These are phyloP conservation scores for Ophiosphaerella korrae DNA, from an alignment of 2,329 filamentous ascomycete genomes.

Conservation along the genomic window DNA sequence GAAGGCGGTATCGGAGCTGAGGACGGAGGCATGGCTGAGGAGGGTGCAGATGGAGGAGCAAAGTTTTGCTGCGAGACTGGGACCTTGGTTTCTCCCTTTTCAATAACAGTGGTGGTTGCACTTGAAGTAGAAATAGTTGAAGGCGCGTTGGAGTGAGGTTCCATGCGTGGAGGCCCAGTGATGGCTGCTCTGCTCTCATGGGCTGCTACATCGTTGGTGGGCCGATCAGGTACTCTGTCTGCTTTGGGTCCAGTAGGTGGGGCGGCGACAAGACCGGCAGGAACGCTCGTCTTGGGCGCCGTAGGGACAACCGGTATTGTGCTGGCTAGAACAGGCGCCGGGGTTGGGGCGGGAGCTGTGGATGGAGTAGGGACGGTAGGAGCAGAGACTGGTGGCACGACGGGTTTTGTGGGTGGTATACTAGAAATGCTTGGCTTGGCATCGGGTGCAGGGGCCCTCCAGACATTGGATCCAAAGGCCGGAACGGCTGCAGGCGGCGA, in stretches of 20 bases:
- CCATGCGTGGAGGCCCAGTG: slow-evolving; percentile 27
- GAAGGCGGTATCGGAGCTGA: slow-evolving; percentile 10
- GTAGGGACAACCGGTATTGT: slow-evolving; percentile 18
- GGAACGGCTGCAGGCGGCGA: slow-evolving; percentile 62
- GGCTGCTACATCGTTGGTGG: slow-evolving; percentile 19
- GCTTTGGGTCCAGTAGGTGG: slow-evolving; percentile 51
- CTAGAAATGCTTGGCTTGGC: slow-evolving; percentile 31
- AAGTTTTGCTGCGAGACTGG: slow-evolving; percentile 8
- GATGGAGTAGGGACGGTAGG: slow-evolving; percentile 28
- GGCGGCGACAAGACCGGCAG: slow-evolving; percentile 40
- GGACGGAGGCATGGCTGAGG: slow-evolving; percentile 9
- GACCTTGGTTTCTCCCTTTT: slow-evolving; percentile 21
- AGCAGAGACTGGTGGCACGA: slow-evolving; percentile 23
- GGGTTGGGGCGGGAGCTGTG: slow-evolving; percentile 17
- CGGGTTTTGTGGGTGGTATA: slow-evolving; percentile 35
- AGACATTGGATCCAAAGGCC: slow-evolving; percentile 58
- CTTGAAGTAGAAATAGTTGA: slow-evolving; percentile 14
- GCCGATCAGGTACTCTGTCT: slow-evolving; percentile 39
- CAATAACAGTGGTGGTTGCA: slow-evolving; percentile 10
- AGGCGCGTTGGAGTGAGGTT: slow-evolving; percentile 24
- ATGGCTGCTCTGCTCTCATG: slow-evolving; percentile 25
- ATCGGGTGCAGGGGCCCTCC: slow-evolving; percentile 48
- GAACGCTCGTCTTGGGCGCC: slow-evolving; percentile 43
- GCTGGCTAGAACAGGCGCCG: slow-evolving; percentile 20
- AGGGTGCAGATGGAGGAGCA: slow-evolving; percentile 4